Evolutionary conservation across 371 early-diverging fungal genomes (phyloP), one percentile per base, ranked within the genome.

Genomic region (Mucor mucedo): DNA sequence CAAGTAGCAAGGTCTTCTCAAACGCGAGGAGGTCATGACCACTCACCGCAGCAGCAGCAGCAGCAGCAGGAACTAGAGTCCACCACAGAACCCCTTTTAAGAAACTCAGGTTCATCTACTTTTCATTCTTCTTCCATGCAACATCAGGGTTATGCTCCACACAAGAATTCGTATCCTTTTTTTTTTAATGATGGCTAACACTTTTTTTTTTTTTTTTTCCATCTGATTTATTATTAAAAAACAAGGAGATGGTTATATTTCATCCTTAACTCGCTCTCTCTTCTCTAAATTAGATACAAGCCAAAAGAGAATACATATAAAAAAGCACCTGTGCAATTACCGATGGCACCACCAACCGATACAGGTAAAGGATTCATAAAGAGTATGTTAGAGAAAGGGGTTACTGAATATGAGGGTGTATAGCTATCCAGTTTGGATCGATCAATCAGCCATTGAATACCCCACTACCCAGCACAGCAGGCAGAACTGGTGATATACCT

Each of bases 361-460:
- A 66, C 70, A 60, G 72, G 77, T 76, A 70, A 69, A 33, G 27
- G n/a, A 30, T 27, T 4, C 21, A 21, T 21, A 21, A 29, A 49
- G n/a, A 49, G 13, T 29, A 28, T 14, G n/a, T 28, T 29, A 44
- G 16, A n/a, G 44, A 47, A 41, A 13, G 29, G 13, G 13, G 32
- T 28, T 32, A 14, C 32, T 35, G 5, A 27, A 50, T 21, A 16
- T 5, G 10, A 2, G 1, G 7, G 10, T 40, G 27, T 60, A 73
- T 68, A 73, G 48, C 71, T 28, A 82, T 86, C 69, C 82, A 80
- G 44, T 86, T 86, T 75, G 86, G 86, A 61, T 84, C 86, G 14
- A 74, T 86, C 63, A 80, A 65, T 32, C 65, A 65, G 58, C 52
- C 67, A 13, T 38, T 21, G 28, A 33, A 45, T 66, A 52, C 50